A percentile compares a stretch with the other conserved stretches of the same genome.
Conservation (phyloP, 148 eudicot species). For the Arctostaphylos glauca region DNA sequence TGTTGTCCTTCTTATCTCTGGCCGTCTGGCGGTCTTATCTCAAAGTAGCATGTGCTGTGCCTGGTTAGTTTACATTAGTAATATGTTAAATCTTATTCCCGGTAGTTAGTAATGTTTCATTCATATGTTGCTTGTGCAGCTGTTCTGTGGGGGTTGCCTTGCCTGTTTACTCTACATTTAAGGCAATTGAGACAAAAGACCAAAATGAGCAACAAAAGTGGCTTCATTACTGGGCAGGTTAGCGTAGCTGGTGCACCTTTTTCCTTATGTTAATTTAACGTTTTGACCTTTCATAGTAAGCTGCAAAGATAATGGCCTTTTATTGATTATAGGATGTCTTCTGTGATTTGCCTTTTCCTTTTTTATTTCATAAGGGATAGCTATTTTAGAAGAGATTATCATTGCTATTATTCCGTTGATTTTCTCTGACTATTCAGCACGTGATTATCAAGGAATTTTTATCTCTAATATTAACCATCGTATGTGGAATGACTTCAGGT, state of each 20-base stretch:
- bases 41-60: background rate
- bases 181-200: constrained; percentile 77
- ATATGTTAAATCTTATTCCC: background rate
- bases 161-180: constrained; percentile 86
- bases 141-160: constrained; percentile 63
- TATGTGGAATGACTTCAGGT: background rate
- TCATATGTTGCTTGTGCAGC: constrained; percentile 32
- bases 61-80: background rate
- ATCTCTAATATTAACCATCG: background rate
- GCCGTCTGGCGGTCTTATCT: background rate
- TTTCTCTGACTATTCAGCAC: background rate
- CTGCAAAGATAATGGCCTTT: constrained; percentile 7
- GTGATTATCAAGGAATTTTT: background rate
- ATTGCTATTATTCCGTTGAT: background rate
- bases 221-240: constrained; percentile 98
- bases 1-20: background rate
- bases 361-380: background rate
- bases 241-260: constrained; percentile 23
- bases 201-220: constrained; percentile 72
- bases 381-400: background rate
- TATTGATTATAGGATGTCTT: background rate
- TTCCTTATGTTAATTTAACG: background rate
- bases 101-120: background rate
- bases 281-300: background rate
- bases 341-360: background rate